phyloP scores from a whole-genome alignment of 345 rosid species.

The Eucalyptus marginata region DNA sequence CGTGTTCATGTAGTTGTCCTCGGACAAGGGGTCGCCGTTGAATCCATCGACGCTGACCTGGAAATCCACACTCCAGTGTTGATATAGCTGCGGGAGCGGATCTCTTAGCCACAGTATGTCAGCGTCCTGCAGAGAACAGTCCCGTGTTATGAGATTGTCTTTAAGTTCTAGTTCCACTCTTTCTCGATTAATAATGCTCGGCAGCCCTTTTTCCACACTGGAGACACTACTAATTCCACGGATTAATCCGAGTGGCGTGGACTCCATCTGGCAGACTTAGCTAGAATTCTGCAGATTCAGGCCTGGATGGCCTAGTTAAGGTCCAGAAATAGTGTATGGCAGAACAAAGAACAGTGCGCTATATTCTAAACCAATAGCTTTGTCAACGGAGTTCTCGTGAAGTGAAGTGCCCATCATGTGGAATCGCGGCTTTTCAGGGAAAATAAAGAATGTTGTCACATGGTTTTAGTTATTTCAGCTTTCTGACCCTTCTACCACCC shows the following conservation, averaged over 20 bases:
- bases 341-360: not conserved
- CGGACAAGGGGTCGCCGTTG: constrained; percentile 9
- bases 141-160: not conserved
- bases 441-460: not conserved
- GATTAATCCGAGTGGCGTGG: not conserved
- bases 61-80: constrained; percentile 1
- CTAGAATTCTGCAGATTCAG: not conserved
- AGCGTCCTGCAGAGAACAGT: constrained; percentile 11
- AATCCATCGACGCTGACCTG: constrained; percentile 19
- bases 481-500: not conserved
- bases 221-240: not conserved
- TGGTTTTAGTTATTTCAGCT: not conserved
- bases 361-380: not conserved
- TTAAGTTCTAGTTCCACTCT: not conserved
- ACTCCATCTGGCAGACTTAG: not conserved
- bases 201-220: not conserved
- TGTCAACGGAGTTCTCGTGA: not conserved
- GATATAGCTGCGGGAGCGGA: constrained; percentile 9
- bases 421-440: not conserved
- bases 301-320: not conserved
- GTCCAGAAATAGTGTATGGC: not conserved
- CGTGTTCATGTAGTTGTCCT: constrained; percentile 28
- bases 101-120: constrained; percentile 27
- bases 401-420: not conserved
- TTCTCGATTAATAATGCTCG: not conserved